Evolutionary conservation across 2,329 filamentous ascomycete genomes (phyloP).

Genomic region (Fusarium penzigii): DNA sequence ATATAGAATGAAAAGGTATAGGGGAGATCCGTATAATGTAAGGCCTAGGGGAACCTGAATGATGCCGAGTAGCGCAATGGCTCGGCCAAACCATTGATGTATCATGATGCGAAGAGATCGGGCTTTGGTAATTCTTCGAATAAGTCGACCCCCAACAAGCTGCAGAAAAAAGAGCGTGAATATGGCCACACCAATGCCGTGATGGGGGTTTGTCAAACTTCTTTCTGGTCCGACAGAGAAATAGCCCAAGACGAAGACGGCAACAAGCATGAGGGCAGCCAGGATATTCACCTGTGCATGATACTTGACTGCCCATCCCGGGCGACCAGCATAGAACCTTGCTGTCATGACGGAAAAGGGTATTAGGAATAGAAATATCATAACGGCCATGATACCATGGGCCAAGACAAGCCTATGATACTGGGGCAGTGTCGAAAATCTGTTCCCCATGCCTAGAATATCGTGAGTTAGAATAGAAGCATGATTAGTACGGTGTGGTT

Average conservation of each 20-base stretch:
- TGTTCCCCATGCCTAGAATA: conserved; percentile 73
- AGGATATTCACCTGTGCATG: conserved; percentile 77
- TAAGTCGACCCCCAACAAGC: conserved; percentile 66
- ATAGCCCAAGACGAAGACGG: conserved; percentile 73
- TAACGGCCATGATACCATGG: conserved; percentile 70
- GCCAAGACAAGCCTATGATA: conserved; percentile 72
- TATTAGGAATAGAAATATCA: conserved; percentile 74
- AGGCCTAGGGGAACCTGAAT: conserved; percentile 86
- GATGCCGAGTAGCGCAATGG: conserved; percentile 78
- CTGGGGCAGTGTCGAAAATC: conserved; percentile 67
- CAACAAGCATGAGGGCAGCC: conserved; percentile 66
- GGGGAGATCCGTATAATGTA: conserved; percentile 88
- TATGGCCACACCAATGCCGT: conserved; percentile 79
- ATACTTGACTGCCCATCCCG: conserved; percentile 62
- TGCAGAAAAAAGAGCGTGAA: conserved; percentile 74
- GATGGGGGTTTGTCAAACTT: conserved; percentile 78
- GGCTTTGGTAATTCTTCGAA: conserved; percentile 52
- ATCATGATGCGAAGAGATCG: conserved; percentile 61
- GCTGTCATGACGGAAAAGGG: conserved; percentile 73
- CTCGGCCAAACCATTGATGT: conserved; percentile 85
- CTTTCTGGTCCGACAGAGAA: conserved; percentile 74
- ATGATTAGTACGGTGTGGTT: background rate
- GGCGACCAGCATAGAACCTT: conserved; percentile 67
- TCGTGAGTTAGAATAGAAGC: conserved; percentile 25
- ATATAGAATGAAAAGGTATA: conserved; percentile 82